phyloP scores from a whole-genome alignment of 2,329 filamentous ascomycete genomes.

The Fusarium heterosporum region DNA sequence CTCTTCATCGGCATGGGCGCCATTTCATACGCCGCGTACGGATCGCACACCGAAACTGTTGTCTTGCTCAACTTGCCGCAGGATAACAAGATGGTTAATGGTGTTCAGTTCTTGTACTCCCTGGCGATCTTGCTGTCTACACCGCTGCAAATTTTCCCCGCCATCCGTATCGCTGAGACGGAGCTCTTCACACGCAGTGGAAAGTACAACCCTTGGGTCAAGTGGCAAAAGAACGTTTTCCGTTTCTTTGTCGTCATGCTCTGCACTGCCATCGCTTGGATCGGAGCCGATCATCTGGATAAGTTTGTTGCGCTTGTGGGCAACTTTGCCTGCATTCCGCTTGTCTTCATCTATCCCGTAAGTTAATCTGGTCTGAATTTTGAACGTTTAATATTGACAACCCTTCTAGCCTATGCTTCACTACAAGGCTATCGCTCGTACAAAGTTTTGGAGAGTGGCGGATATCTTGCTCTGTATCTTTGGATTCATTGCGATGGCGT shows the following conservation, averaged over 20 bases:
- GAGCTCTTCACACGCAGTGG: conserved; percentile 93
- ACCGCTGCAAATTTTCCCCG: conserved; percentile 95
- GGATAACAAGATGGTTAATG: conserved; percentile 94
- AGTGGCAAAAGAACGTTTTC: conserved; percentile 99
- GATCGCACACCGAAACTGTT: conserved; percentile 94
- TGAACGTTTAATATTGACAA: conserved; percentile 48
- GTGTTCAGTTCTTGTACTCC: conserved; percentile 97
- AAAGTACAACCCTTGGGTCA: conserved; percentile 98
- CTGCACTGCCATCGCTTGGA: conserved; percentile 90
- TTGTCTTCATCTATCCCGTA: conserved; percentile 98
- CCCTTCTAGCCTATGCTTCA: conserved; percentile 84
- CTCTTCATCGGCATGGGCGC: conserved; percentile 93
- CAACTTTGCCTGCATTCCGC: conserved; percentile 95
- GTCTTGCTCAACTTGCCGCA: conserved; percentile 96
- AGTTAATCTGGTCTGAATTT: conserved; percentile 55
- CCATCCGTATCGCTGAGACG: conserved; percentile 95
- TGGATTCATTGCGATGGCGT: conserved; percentile 87
- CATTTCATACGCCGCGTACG: conserved; percentile 94
- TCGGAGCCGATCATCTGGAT: conserved; percentile 90
- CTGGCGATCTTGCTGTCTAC: conserved; percentile 96
- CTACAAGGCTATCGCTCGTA: conserved; percentile 81
- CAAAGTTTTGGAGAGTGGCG: conserved; percentile 71
- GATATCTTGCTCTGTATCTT: conserved; percentile 85
- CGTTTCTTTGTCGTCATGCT: conserved; percentile 91
- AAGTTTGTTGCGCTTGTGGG: conserved; percentile 97